These are phyloP conservation scores for Rhamnella rubrinervis DNA, from an alignment of 331 rosid species.

Conservation along the genomic window DNA sequence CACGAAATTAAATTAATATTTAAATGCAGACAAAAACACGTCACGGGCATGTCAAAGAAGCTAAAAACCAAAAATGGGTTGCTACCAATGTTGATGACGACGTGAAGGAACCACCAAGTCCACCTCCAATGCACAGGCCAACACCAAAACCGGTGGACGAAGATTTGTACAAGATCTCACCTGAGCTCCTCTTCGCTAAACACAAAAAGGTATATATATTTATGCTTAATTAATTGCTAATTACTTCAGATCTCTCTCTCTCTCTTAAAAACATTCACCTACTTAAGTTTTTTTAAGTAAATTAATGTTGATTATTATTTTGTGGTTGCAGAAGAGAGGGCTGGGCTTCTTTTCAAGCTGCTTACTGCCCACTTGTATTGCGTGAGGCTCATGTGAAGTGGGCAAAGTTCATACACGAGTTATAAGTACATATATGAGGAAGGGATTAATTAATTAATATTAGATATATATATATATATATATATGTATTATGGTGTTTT, in stretches of 20 bases:
- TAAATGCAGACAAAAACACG: constrained; percentile 50
- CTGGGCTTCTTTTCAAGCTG: constrained; percentile 67
- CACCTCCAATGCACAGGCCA: constrained; percentile 31
- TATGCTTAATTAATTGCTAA: not conserved
- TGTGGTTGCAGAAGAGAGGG: constrained; percentile 62
- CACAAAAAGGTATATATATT: constrained; percentile 54
- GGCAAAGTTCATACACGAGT: not conserved
- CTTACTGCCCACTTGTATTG: constrained; percentile 68
- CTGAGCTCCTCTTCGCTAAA: constrained; percentile 52
- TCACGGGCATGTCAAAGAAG: constrained; percentile 42
- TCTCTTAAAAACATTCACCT: not conserved
- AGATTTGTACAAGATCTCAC: constrained; percentile 81
- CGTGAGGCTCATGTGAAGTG: constrained; percentile 30
- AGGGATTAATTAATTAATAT: not conserved
- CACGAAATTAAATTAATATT: not conserved
- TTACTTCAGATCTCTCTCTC: not conserved
- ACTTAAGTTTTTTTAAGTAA: no score
- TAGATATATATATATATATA: no score
- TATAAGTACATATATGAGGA: constrained; percentile 35
- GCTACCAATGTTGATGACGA: constrained; percentile 27
- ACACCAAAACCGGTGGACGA: constrained; percentile 75
- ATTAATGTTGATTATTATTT: constrained; percentile 1
- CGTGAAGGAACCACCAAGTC: constrained; percentile 44
- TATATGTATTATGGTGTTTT: not conserved
- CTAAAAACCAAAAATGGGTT: constrained; percentile 46